Percentiles rank a stretch among this genome's conserved stretches.
These are phyloP conservation scores for Entomortierella lignicola DNA, from an alignment of 192 early-diverging fungal species.

Conservation along the genomic window DNA sequence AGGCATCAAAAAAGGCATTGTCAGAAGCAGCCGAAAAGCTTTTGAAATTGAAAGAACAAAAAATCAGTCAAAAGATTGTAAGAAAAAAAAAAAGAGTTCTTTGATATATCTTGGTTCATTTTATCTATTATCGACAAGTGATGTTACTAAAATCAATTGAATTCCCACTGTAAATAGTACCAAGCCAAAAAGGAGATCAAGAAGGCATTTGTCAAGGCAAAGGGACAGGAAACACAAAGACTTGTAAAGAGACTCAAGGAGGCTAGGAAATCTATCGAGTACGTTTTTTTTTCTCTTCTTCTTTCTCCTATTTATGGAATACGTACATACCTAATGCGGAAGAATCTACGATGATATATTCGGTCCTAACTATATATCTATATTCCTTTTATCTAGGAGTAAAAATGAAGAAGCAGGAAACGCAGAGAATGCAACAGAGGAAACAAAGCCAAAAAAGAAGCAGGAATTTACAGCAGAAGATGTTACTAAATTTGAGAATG, in stretches of 20 bases:
- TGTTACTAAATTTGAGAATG: constrained; percentile 39
- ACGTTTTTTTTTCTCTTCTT: constrained; percentile 1
- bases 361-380: neutral
- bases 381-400: constrained; percentile 1
- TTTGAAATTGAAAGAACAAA: constrained; percentile 32
- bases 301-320: neutral
- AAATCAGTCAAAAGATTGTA: constrained; percentile 54
- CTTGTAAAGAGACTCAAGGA: constrained; percentile 33
- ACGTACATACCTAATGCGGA: no score
- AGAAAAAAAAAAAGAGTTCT: no score
- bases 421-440: constrained; percentile 8
- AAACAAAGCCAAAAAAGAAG: constrained; percentile 26
- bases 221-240: constrained; percentile 33
- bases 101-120: no score
- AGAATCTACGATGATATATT: no score
- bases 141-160: no score
- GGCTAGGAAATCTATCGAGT: constrained; percentile 43
- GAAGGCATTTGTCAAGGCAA: constrained; percentile 44
- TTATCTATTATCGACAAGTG: no score
- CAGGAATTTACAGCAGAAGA: constrained; percentile 40
- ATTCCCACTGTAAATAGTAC: no score
- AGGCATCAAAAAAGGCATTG: neutral
- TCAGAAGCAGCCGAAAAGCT: constrained; percentile 25
- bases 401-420: neutral
- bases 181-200: constrained; percentile 51